A percentile compares a stretch with the other conserved stretches of the same genome.
Evolutionary conservation across 768 basidiomycete species (phyloP).

Genomic region (Lepiota brunneoincarnata): DNA sequence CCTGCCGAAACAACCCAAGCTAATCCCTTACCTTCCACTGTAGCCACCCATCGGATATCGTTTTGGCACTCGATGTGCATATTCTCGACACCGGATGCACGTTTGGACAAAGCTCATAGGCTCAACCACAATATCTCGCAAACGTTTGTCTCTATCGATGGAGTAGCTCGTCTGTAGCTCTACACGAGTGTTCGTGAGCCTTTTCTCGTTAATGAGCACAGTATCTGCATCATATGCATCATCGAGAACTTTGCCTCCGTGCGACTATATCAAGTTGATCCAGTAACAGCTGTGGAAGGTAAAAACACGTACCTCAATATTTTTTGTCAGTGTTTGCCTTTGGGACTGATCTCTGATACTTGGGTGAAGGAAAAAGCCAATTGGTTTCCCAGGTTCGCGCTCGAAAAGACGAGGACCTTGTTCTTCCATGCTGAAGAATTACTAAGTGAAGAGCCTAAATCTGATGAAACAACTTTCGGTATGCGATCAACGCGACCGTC

Average conservation of each 20-base stretch:
- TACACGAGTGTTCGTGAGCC: not conserved
- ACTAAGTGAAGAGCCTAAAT: not conserved
- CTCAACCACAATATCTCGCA: conserved; percentile 23
- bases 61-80: conserved; percentile 16
- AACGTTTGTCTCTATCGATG: conserved; percentile 10
- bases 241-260: conserved; percentile 26
- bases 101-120: conserved; percentile 22
- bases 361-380: conserved; percentile 32
- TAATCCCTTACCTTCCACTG: not conserved
- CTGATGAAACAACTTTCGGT: not conserved
- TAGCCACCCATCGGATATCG: conserved; percentile 30
- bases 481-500: not conserved
- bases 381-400: conserved; percentile 21
- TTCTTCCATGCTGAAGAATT: not conserved
- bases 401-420: conserved; percentile 17
- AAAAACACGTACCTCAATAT: conserved; percentile 32
- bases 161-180: conserved; percentile 18
- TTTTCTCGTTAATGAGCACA: conserved; percentile 19
- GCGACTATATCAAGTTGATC: conserved; percentile 16
- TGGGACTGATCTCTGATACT: conserved; percentile 23
- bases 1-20: not conserved
- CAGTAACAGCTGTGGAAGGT: not conserved
- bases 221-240: conserved; percentile 19
- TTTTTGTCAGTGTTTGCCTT: conserved; percentile 18
- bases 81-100: conserved; percentile 19